Evolutionary conservation across 306 rosid genomes (phyloP).

Genomic region (Trichosanthes cucumerina): DNA sequence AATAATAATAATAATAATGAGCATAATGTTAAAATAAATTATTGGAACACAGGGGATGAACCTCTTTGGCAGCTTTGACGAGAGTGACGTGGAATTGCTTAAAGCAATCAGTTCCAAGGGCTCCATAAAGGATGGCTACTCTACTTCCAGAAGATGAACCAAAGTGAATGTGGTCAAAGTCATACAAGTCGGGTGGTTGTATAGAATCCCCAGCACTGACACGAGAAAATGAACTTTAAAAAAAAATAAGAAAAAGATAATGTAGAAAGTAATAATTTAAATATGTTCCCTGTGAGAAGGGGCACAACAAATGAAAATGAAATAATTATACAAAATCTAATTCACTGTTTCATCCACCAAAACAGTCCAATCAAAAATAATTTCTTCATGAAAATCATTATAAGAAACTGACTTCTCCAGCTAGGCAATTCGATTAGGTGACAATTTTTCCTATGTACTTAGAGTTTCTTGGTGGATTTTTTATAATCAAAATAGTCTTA

Average conservation of each 20-base stretch:
- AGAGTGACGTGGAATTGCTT: conserved; percentile 66
- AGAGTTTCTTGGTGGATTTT: neutral
- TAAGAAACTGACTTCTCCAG: neutral
- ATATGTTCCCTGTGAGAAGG: neutral
- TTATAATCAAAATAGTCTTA: neutral
- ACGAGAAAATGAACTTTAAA: conserved; percentile 10
- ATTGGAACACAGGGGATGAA: conserved; percentile 15
- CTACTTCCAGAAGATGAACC: conserved; percentile 58
- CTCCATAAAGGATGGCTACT: conserved; percentile 80
- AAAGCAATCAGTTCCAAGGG: conserved; percentile 81
- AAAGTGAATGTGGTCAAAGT: conserved; percentile 77
- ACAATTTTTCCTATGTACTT: too few species aligned
- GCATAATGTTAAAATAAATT: neutral
- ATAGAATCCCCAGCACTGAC: conserved; percentile 42
- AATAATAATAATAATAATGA: neutral
- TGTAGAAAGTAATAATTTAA: neutral
- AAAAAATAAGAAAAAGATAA: neutral
- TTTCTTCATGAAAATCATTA: neutral
- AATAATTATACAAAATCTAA: neutral
- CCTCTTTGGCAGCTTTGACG: conserved; percentile 74
- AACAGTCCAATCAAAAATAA: neutral
- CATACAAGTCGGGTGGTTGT: conserved; percentile 73
- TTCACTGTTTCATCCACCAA: neutral
- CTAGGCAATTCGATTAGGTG: neutral
- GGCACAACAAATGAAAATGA: neutral